Evolutionary conservation across 345 rosid species (phyloP).

Genomic region (Lepidium aucheri): DNA sequence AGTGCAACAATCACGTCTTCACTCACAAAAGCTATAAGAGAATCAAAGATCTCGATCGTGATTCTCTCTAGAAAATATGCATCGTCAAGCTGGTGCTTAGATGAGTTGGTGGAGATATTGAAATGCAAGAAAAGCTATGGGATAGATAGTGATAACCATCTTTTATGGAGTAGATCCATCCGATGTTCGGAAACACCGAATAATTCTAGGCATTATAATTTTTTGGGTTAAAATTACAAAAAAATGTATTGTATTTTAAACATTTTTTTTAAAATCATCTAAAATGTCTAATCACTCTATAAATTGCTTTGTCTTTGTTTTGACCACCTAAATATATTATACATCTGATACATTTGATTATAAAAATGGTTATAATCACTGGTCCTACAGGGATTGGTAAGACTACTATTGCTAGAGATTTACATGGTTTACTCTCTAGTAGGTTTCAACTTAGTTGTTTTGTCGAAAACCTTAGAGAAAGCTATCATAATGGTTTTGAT

Average conservation of each 20-base stretch:
- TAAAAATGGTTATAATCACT: neutral
- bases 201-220: neutral
- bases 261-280: too few relatives aligned
- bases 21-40: neutral
- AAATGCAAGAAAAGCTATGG: neutral
- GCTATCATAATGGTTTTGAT: neutral
- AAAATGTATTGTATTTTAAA: too few relatives aligned
- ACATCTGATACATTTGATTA: too few relatives aligned
- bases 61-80: slow-evolving; percentile 4
- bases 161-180: slow-evolving; percentile 3
- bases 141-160: neutral
- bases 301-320: too few relatives aligned
- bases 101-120: slow-evolving; percentile 7
- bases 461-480: neutral
- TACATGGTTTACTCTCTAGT: neutral
- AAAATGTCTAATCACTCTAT: too few relatives aligned
- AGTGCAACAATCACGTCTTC: neutral
- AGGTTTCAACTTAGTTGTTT: neutral
- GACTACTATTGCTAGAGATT: slow-evolving; percentile 3
- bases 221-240: too few relatives aligned
- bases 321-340: too few relatives aligned
- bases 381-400: slow-evolving; percentile 16
- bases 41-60: slow-evolving; percentile 7
- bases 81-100: slow-evolving; percentile 21
- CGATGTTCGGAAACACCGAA: neutral